Conservation (phyloP, 257 asterid species). For the Nicotiana attenuata region DNA sequence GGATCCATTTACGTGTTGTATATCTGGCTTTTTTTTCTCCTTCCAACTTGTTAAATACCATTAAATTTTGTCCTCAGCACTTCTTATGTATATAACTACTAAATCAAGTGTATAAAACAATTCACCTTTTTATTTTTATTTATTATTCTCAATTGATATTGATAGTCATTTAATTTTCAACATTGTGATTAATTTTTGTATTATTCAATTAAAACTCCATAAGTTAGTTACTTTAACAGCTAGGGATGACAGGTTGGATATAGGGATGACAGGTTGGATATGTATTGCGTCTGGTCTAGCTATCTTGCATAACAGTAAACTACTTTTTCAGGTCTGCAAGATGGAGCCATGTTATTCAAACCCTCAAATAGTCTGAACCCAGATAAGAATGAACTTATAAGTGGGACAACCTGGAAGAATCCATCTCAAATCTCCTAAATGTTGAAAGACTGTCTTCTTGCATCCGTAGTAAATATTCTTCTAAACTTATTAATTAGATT, state of each 20-base stretch:
- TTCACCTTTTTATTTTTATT: not conserved
- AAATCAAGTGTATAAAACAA: not conserved
- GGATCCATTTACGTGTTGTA: not conserved
- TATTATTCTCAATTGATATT: not conserved
- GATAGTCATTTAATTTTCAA: not conserved
- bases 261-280: not conserved
- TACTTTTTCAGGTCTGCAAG: conserved; percentile 2
- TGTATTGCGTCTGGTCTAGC: not conserved
- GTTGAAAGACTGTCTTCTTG: not conserved
- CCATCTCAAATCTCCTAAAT: not conserved
- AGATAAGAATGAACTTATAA: not conserved
- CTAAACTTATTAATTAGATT: not conserved
- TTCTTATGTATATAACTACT: not conserved
- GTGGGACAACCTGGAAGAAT: not conserved
- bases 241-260: not conserved
- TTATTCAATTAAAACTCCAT: not conserved
- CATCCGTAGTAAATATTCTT: not conserved
- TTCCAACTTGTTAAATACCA: not conserved
- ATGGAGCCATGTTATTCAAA: not conserved
- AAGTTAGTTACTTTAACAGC: not conserved
- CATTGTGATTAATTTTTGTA: not conserved
- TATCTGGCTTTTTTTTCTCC: not conserved
- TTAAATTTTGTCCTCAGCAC: not conserved
- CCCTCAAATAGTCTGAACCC: not conserved
- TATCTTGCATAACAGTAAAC: not conserved